phyloP scores from a whole-genome alignment of 805 yeast genomes.

The Metschnikowia similis region DNA sequence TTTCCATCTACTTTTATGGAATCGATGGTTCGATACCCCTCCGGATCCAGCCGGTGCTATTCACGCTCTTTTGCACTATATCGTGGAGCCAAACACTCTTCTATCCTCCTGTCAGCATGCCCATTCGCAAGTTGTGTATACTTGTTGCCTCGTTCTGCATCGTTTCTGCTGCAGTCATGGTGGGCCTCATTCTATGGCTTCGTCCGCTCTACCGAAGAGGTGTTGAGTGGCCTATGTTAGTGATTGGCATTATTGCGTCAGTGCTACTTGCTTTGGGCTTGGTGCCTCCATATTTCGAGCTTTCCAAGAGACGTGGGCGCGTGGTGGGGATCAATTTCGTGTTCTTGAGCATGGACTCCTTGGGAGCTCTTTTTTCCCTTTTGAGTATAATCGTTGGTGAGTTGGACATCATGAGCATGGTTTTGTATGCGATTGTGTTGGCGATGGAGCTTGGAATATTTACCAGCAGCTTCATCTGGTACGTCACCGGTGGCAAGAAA shows the following conservation, averaged over 20 bases:
- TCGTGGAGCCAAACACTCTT: conserved; percentile 60
- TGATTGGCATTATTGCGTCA: conserved; percentile 79
- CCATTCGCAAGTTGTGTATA: conserved; percentile 31
- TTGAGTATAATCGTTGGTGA: conserved; percentile 51
- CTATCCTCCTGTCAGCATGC: conserved; percentile 62
- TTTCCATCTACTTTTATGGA: conserved; percentile 76
- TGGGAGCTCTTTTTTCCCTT: conserved; percentile 78
- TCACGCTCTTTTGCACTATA: conserved; percentile 62
- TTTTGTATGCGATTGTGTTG: conserved; percentile 70
- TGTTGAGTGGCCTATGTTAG: conserved; percentile 72
- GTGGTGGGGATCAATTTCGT: conserved; percentile 88
- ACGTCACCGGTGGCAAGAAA: conserved; percentile 29
- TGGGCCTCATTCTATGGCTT: conserved; percentile 69
- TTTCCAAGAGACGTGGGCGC: conserved; percentile 71
- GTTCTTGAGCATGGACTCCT: conserved; percentile 68
- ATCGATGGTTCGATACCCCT: conserved; percentile 71
- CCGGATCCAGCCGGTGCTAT: conserved; percentile 83
- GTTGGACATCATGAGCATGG: conserved; percentile 74
- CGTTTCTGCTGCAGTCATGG: conserved; percentile 50
- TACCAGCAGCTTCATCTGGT: conserved; percentile 68
- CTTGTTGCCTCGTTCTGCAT: conserved; percentile 36
- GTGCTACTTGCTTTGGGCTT: conserved; percentile 72
- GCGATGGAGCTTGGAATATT: conserved; percentile 75
- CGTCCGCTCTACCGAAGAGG: conserved; percentile 46
- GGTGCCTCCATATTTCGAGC: conserved; percentile 84